Base-by-base conservation (phyloP, 805 yeast species). In the Candida sphagnicola region DNA sequence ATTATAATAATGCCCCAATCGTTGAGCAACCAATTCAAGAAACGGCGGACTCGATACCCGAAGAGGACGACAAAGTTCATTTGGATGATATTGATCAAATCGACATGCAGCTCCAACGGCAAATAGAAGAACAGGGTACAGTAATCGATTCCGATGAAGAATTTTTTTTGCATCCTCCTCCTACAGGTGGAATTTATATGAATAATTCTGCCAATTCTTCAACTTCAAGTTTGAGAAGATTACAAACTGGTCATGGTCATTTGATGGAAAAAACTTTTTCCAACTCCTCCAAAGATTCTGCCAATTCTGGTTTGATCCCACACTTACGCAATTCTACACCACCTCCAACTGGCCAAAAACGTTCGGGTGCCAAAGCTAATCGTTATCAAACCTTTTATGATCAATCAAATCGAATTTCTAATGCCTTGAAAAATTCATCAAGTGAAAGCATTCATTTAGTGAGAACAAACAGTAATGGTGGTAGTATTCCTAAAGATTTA, bases 341-440 rank as follows among this genome's bases (percentile, higher is more conserved):
- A 2, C 42, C 47, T 28, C 36, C 42, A 28, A 36, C 12, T 8
- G 39, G 53, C 4, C 42, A 45, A 2, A 59, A 58, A 50, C 59
- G 59, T 48, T 64, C 63, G 12, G 67, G 57, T 24, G 76, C 76
- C 13, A 62, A 67, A 36, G 77, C 77, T 1, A 56, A 54, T 19
- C 55, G 77, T 35, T 74, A 72, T 44, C 76, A 74, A 49, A 61
- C 64, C 10, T 70, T 71, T 49, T 72, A 74, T 43, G 73, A 71
- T 43, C 72, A 67, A 45, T 65, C 72, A 5, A 56, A 55, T 35
- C 57, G 66, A 28, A 56, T 72, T n/a, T 62, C 72, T 1, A 67
- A 60, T 50, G 76, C 77, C 1, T 50, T 74, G 42, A 69, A 68
- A 39, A 38, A 44, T 3, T 53, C 60, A 12, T 47, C 56, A 16